Base-by-base conservation (phyloP, 2,329 filamentous ascomycete species). In the Didymella pinodella region DNA sequence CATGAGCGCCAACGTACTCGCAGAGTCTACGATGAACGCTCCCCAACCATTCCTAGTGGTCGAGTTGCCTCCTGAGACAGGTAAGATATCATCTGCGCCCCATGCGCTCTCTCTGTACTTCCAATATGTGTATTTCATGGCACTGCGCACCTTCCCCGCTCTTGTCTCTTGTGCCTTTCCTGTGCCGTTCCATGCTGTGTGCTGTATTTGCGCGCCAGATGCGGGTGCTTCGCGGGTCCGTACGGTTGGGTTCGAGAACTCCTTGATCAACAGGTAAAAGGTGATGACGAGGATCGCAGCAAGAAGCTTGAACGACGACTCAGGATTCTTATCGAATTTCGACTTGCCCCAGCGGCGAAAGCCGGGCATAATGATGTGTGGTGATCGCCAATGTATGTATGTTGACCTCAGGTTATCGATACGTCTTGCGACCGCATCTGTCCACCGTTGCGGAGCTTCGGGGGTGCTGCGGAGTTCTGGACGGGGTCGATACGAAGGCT, bases 1-100 rank as follows among this genome's bases (percentile, higher is more conserved):
- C 78, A 80, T 79, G 32, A 80, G 63, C 16, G 72, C 77, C 36
- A 80, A 59, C 1, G 78, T 80, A 10, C 75, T 75, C 8, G 75
- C 71, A 20, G 76, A 73, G 55, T 80, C 78, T 3, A 80, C 77
- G 18, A 80, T 78, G 63, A 79, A 79, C 6, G 75, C 78, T 7
- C 78, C 78, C 78, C 78, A 80, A 16, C 78, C 78, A 63, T 79
- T 79, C 34, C 76, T 68, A 7, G 68, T 76, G 44, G 70, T 74
- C 22, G 65, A 69, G 40, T 67, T 69, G 3, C 67, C 70, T 7
- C 78, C 78, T 22, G 73, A 73, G 7, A 80, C 75, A 28, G 78
- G 78, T 48, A 69, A 47, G 18, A 80, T 74, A 25, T 77, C 77
- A 59, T 80, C 78, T 44, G 65, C 68, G 7, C 78, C 78, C 78